These are phyloP conservation scores for Geotrichum carabidarum DNA, from an alignment of 1,139 yeast genomes.

Conservation along the genomic window DNA sequence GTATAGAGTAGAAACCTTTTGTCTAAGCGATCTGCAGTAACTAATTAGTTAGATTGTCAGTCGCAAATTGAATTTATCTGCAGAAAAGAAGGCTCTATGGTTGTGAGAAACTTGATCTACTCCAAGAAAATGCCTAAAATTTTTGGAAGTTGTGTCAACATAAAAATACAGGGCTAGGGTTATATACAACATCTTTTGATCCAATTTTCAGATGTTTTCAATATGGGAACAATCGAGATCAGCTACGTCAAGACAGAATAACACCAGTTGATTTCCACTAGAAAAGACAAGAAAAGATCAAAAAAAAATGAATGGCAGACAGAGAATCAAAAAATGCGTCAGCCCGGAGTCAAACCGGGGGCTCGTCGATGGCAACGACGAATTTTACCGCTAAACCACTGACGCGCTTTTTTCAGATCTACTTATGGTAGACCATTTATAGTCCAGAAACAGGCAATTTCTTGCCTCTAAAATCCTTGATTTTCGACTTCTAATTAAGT, in stretches of 20 bases:
- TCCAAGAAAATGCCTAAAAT: conserved; percentile 5
- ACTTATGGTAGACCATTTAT: neutral
- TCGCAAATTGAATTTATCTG: conserved; percentile 1
- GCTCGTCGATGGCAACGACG: conserved; percentile 51
- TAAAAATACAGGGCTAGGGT: conserved; percentile 12
- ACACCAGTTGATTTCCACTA: neutral
- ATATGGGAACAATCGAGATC: too few species aligned
- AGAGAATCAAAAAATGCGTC: conserved; percentile 35
- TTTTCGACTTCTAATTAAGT: neutral
- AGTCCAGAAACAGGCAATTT: neutral
- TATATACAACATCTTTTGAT: neutral
- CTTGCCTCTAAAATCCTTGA: neutral
- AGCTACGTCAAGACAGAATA: too few species aligned
- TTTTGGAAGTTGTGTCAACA: conserved; percentile 17
- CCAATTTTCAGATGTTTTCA: too few species aligned
- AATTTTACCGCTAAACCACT: conserved; percentile 51
- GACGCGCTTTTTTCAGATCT: neutral
- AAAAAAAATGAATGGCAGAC: conserved; percentile 7
- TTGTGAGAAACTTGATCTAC: conserved; percentile 8
- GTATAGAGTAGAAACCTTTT: neutral
- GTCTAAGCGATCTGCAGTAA: neutral
- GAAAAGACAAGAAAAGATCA: too few species aligned
- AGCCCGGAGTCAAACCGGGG: conserved; percentile 57
- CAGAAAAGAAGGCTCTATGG: neutral
- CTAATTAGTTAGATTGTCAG: neutral